Evolutionary conservation across 768 basidiomycete species (phyloP).

Genomic region (Scleroderma citrinum): DNA sequence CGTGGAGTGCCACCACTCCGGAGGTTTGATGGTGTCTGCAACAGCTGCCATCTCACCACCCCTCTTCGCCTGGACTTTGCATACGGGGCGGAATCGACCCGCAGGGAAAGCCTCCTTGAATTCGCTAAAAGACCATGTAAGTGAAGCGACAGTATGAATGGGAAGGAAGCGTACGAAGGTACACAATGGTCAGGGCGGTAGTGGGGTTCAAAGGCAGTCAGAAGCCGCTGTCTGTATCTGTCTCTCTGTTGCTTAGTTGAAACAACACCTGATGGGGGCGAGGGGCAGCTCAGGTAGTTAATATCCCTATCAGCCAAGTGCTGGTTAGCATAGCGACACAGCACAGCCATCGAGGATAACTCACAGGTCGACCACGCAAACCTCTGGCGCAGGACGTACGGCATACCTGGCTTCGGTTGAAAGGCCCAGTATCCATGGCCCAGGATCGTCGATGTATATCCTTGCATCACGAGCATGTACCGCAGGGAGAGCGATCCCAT

Average conservation of each 20-base stretch:
- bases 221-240: slow-evolving; percentile 65
- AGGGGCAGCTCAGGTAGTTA: slow-evolving; percentile 78
- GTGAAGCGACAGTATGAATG: background rate
- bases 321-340: slow-evolving; percentile 2
- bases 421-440: slow-evolving; percentile 93
- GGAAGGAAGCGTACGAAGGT: slow-evolving; percentile 44
- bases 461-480: slow-evolving; percentile 88
- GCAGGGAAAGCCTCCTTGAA: slow-evolving; percentile 95
- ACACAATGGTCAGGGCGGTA: slow-evolving; percentile 88
- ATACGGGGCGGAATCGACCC: slow-evolving; percentile 84
- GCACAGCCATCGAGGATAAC: slow-evolving; percentile 19
- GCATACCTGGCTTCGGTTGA: slow-evolving; percentile 81
- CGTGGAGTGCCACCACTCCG: slow-evolving; percentile 93
- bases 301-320: slow-evolving; percentile 52
- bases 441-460: slow-evolving; percentile 93
- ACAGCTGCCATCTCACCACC: slow-evolving; percentile 75
- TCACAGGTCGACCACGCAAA: slow-evolving; percentile 84
- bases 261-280: slow-evolving; percentile 69
- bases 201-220: slow-evolving; percentile 76
- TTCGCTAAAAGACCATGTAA: slow-evolving; percentile 46
- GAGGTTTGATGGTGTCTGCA: slow-evolving; percentile 84
- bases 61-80: slow-evolving; percentile 83
- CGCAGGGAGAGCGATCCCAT: slow-evolving; percentile 74
- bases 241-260: slow-evolving; percentile 78
- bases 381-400: slow-evolving; percentile 68